Percentiles rank a stretch among this genome's conserved stretches.
These are phyloP conservation scores for Trichosporon coremiiforme DNA, from an alignment of 1,284 basidiomycete species.

Conservation along the genomic window DNA sequence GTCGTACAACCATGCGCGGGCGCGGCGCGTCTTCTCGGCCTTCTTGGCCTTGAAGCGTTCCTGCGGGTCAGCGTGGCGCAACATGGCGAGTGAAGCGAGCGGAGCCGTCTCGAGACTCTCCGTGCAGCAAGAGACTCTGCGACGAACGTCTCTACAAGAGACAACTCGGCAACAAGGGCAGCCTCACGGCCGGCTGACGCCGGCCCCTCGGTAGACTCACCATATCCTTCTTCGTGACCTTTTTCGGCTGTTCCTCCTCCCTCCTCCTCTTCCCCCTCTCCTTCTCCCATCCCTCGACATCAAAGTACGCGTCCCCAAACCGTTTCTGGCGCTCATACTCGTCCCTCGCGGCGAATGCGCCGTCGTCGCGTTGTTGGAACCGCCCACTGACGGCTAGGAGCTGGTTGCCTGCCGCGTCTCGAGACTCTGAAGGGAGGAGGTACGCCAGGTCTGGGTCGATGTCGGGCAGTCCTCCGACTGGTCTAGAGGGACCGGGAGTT, in stretches of 20 bases:
- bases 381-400: not conserved
- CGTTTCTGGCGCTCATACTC: constrained; percentile 80
- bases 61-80: constrained; percentile 57
- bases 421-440: constrained; percentile 70
- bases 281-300: constrained; percentile 76
- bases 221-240: constrained; percentile 81
- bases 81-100: constrained; percentile 1
- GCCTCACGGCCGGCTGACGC: not conserved
- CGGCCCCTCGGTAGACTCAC: constrained; percentile 59
- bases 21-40: constrained; percentile 75
- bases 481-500: constrained; percentile 7
- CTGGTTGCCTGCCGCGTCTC: constrained; percentile 60
- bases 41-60: constrained; percentile 87
- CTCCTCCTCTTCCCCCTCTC: constrained; percentile 63
- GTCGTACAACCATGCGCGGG: constrained; percentile 84
- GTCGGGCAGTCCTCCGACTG: constrained; percentile 57
- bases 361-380: constrained; percentile 49
- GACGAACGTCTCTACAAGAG: too few species aligned
- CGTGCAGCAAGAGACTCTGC: too few species aligned
- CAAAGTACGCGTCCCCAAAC: constrained; percentile 87
- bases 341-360: constrained; percentile 71
- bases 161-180: not conserved
- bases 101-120: too few species aligned
- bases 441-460: constrained; percentile 82
- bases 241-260: constrained; percentile 63